These are phyloP conservation scores for Hibiscus tridactylites DNA, from an alignment of 345 rosid genomes.

Conservation along the genomic window DNA sequence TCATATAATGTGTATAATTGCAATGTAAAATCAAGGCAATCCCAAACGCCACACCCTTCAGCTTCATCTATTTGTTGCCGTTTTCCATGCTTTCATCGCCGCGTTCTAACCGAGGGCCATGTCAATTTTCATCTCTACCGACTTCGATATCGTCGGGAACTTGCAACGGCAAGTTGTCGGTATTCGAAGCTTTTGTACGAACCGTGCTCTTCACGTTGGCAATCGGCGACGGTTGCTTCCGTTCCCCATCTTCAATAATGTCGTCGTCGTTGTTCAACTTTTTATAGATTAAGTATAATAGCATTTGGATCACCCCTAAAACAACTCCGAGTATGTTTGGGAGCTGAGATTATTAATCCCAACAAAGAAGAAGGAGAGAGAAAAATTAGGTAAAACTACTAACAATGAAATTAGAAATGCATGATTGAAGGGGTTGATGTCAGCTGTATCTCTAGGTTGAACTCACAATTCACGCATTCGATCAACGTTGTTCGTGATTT, in stretches of 20 bases:
- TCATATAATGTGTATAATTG: neutral
- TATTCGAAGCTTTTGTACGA: neutral
- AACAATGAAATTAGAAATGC: neutral
- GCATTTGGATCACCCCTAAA: conserved; percentile 34
- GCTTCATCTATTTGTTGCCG: neutral
- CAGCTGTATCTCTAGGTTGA: neutral
- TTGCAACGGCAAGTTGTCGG: neutral
- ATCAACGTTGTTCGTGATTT: neutral
- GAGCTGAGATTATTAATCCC: conserved; percentile 17
- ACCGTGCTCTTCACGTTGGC: neutral
- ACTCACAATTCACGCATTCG: neutral
- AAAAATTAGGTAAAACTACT: neutral
- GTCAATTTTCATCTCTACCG: neutral
- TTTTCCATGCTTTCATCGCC: neutral
- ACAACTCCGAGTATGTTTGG: conserved; percentile 34
- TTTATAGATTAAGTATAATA: conserved; percentile 27
- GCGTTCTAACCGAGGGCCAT: neutral
- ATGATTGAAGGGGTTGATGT: neutral
- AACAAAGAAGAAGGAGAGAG: neutral
- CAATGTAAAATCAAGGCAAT: neutral
- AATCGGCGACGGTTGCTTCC: neutral
- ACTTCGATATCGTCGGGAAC: neutral
- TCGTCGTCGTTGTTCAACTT: conserved; percentile 6
- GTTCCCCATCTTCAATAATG: neutral
- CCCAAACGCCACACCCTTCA: neutral